Percentiles rank a stretch among this genome's conserved stretches.
Conservation (phyloP, 2,329 filamentous ascomycete species). For the Phoma sp. region DNA sequence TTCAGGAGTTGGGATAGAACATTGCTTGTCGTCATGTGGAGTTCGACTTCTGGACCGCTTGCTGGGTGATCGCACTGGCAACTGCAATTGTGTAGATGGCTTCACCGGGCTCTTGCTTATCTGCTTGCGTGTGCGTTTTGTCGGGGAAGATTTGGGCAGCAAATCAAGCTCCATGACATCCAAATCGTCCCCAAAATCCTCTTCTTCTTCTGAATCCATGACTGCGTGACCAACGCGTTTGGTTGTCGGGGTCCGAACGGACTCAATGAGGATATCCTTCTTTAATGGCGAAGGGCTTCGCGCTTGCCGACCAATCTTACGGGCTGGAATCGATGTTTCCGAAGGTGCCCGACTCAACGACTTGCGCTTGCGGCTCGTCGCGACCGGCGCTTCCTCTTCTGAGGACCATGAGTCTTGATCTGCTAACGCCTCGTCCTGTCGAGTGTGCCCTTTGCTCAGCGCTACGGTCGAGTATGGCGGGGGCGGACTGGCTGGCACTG, state of each 20-base stretch:
- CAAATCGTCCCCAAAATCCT: slow-evolving; percentile 28
- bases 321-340: slow-evolving; percentile 31
- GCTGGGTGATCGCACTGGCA: slow-evolving; percentile 35
- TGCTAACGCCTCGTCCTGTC: background rate
- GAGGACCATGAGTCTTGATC: slow-evolving; percentile 16
- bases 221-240: slow-evolving; percentile 29
- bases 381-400: slow-evolving; percentile 24
- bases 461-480: slow-evolving; percentile 55
- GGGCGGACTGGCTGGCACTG: slow-evolving; percentile 35
- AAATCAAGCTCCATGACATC: slow-evolving; percentile 36
- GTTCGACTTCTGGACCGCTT: slow-evolving; percentile 28
- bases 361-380: slow-evolving; percentile 37
- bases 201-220: slow-evolving; percentile 41
- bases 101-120: slow-evolving; percentile 19
- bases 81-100: slow-evolving; percentile 17
- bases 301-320: slow-evolving; percentile 37
- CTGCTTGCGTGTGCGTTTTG: slow-evolving; percentile 18
- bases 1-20: slow-evolving; percentile 26
- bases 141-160: slow-evolving; percentile 18
- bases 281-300: slow-evolving; percentile 29
- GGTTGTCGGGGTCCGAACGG: slow-evolving; percentile 19
- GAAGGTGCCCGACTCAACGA: slow-evolving; percentile 37
- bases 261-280: slow-evolving; percentile 1
- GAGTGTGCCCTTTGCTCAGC: slow-evolving; percentile 2
- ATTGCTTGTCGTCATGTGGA: slow-evolving; percentile 21